Evolutionary conservation across 2,329 filamentous ascomycete species (phyloP), one percentile per base, ranked within the genome.

Genomic region (Microcyclospora tardicrescens): DNA sequence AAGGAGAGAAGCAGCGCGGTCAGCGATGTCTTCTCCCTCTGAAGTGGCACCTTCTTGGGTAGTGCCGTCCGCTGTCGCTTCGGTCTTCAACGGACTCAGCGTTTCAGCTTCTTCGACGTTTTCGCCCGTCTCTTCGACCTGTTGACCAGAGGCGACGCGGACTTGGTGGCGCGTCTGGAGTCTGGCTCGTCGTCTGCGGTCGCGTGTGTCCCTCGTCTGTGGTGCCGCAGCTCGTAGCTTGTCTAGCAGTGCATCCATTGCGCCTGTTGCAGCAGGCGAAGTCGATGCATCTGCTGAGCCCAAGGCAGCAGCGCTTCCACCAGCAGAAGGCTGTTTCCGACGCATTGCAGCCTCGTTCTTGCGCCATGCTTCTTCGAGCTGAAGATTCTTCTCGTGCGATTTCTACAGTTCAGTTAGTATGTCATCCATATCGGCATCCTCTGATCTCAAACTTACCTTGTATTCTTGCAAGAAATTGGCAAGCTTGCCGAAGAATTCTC

Each of bases 401-500:
- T 81, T 89, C 81, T 77, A 45, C 11, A 15, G 24, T 42, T 32
- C 40, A 41, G 34, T 43, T 34, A 41, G 28, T 34, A 33, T 11
- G 28, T 34, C 30, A 15, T 16, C 24, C 16, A 35, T 29, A 33
- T 8, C 5, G 10, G 31, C 9, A 39, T 8, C 37, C 43, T 28
- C 16, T 24, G 15, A 24, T n/a, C 16, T 19, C 15, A 28, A 28
- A 61, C 70, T 51, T 56, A 77, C 74, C 68, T 89, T 94, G 84
- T 91, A 98, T 60, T 96, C 91, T 27, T 71, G 67, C 51, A 98
- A 75, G 66, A 98, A 98, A 39, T 77, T 71, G 14, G 89, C 86
- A 52, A 98, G 72, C 68, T 96, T 96, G 47, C 80, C 69, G 58
- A 98, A 98, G 72, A 98, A 98, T 51, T 95, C 87, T 45, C 91